Evolutionary conservation across 805 yeast genomes (phyloP), one percentile per base, ranked within the genome.

Genomic region (Hanseniaspora clermontiae): DNA sequence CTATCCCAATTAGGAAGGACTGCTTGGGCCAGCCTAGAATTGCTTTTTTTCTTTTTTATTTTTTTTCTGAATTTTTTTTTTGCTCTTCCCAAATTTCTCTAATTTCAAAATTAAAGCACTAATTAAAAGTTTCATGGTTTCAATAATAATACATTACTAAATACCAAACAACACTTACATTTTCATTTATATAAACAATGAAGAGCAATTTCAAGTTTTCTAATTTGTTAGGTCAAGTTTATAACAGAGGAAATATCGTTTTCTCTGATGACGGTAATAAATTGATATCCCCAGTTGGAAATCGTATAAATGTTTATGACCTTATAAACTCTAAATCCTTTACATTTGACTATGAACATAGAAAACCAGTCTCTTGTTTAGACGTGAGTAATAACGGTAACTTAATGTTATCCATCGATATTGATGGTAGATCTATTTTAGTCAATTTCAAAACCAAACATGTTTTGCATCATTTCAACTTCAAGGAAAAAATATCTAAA

Each of bases 391-490:
- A 77, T 43, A 95, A 87, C 64, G 87, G 83, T 12, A 84, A 95
- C 0, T 74, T 93, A 39, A 68, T 93, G 64, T 64, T 93, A 15
- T 78, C 95, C 1, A 87, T 91, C 1, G 98, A 95, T 66, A 83
- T 77, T 52, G 95, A 88, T 63, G 98, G 98, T 0, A 77, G 97
- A 62, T 97, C 95, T 19, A 88, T 93, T 49, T 74, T 93, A 59
- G 95, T 87, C 38, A 93, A 93, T 65, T 90, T 84, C 65, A 77
- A 77, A 43, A 77, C 95, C 27, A 77, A 95, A 60, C 83, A 87
- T 1, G 97, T 89, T 14, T 72, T 93, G 59, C 96, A 93, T 67
- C 95, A 93, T 70, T 89, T 93, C 76, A 93, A 90, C 67, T 93
- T 93, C 74, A 87, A 84, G 66, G 95, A 84, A 27, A 73, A 70